Evolutionary conservation across 305 asterid species (phyloP).

Genomic region (Fraxinus baroniana): DNA sequence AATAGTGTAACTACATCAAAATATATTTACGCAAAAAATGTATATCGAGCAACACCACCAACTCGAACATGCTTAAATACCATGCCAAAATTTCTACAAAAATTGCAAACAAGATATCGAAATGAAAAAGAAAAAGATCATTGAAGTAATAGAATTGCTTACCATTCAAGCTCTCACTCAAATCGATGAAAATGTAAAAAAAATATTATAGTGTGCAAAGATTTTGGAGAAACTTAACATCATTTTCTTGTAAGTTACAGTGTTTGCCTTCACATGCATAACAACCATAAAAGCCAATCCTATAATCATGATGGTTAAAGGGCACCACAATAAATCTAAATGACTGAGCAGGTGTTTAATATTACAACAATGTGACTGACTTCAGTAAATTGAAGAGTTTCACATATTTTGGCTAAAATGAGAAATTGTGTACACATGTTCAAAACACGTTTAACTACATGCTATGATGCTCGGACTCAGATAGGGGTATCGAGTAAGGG

Average conservation of each 20-base stretch:
- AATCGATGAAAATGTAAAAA: not conserved
- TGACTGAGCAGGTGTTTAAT: not conserved
- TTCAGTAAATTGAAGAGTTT: not conserved
- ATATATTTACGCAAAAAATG: not conserved
- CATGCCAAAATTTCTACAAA: constrained; percentile 2
- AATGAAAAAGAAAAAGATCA: constrained; percentile 1
- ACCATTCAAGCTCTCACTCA: not conserved
- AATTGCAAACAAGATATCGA: not conserved
- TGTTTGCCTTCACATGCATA: not conserved
- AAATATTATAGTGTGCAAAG: not conserved
- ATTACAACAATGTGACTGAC: not conserved
- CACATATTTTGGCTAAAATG: not conserved
- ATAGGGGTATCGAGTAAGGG: no score
- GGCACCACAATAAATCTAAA: not conserved
- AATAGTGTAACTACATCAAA: not conserved
- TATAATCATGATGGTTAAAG: not conserved
- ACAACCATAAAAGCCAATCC: constrained; percentile 2
- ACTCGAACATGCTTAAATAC: not conserved
- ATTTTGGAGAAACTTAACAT: constrained; percentile 9
- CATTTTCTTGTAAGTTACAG: constrained; percentile 9
- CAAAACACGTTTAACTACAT: not conserved
- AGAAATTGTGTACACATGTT: not conserved
- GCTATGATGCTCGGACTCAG: no score
- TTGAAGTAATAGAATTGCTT: not conserved
- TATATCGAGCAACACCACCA: not conserved